Evolutionary conservation across 2,329 filamentous ascomycete species (phyloP).

Genomic region (Aspergillus piperis): DNA sequence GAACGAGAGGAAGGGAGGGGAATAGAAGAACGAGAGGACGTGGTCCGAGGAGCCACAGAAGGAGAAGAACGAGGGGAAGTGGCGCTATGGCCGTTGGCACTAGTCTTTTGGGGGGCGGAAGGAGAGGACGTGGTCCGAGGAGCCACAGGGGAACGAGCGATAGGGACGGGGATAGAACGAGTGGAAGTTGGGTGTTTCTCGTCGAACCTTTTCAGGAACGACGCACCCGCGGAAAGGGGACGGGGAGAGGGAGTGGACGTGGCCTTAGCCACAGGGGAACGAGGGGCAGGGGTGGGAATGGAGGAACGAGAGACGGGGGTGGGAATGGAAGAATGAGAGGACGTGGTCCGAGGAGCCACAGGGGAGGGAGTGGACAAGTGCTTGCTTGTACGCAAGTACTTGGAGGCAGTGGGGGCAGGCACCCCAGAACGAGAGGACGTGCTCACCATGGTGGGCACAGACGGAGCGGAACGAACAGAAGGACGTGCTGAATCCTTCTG

Average conservation of each 20-base stretch:
- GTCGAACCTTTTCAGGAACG: not conserved
- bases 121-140: not conserved
- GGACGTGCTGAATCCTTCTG: not conserved
- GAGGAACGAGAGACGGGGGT: not conserved
- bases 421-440: not conserved
- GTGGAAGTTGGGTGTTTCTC: not conserved
- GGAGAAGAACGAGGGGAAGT: too few relatives aligned
- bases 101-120: not conserved
- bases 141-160: not conserved
- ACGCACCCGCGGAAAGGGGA: not conserved
- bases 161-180: not conserved
- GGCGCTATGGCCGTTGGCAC: too few relatives aligned
- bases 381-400: too few relatives aligned
- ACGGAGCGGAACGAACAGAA: not conserved
- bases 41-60: not conserved
- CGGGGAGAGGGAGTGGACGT: not conserved
- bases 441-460: not conserved
- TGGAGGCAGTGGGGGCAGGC: not conserved
- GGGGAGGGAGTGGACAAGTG: not conserved
- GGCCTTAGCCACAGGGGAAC: not conserved
- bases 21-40: not conserved
- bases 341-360: not conserved
- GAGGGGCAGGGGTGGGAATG: not conserved
- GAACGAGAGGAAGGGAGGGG: not conserved
- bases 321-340: not conserved